Base-by-base conservation (phyloP, 768 basidiomycete genomes). In the Boletus rufocinnamomeus region DNA sequence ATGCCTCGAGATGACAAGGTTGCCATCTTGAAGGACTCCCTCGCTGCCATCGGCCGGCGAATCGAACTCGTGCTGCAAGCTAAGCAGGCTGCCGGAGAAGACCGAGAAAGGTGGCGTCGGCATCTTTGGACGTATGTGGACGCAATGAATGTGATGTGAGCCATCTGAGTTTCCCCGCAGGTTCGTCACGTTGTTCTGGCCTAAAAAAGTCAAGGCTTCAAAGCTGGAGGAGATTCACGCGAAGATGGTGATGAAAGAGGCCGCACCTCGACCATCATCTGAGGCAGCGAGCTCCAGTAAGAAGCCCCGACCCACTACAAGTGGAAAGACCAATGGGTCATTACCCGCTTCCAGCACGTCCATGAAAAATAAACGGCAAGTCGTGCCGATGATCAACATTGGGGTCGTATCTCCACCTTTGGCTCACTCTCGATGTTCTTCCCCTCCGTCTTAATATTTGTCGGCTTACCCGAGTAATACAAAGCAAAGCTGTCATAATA, bases 1-100 rank as follows among this genome's bases (percentile, higher is more conserved):
- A 89, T 98, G 82, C 89, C 89, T 57, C 83, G 95, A 66, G 95
- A 98, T 66, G 93, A 98, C 72, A 99, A 99, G 75, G 92, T 99
- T 65, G 87, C 89, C 0, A 93, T 96, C 46, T 78, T 98, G 65
- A 99, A 98, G 72, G 94, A 98, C 66, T 97, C 95, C 38, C 82
- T 99, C 30, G 87, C 93, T 57, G 91, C 91, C 11, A 97, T 99
- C 57, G 97, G 97, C 37, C 84, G 86, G 62, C 87, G 94, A 46
- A 98, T 99, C 66, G 95, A 97, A 66, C 71, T 74, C 44, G 93
- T 98, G 3, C 80, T 96, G 30, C 83, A 82, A 52, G 70, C 82
- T 38, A 95, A 95, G 72, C 82, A 85, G 62, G 82, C 85, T 6
- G 82, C 84, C 43, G 94, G 95, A 16, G 89, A 92, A 73, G 89